Evolutionary conservation across 2,329 filamentous ascomycete genomes (phyloP), one percentile per base, ranked within the genome.

Genomic region (Trichothecium sympodiale): DNA sequence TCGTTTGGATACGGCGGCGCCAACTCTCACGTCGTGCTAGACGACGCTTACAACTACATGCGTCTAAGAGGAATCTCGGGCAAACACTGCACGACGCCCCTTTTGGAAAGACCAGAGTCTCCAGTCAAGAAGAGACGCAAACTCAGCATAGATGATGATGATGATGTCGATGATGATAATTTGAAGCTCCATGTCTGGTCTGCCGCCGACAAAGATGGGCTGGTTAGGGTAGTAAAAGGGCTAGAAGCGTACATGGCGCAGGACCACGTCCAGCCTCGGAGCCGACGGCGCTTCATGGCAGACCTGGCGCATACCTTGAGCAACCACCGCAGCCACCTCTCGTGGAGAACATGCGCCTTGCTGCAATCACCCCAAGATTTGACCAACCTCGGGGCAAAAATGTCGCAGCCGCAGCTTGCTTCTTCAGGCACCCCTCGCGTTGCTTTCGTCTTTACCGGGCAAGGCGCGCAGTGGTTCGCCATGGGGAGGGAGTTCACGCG

Each of bases 341-440:
- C 62, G 35, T 69, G 62, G 60, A 65, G 55, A 4, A 54, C 56
- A 3, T 42, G 61, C 3, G 49, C 62, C 23, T 59, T 62, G 4
- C 46, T 43, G 8, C 57, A 56, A 4, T 36, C 41, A 1, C 30
- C 43, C 2, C 54, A 61, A 4, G 53, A 70, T 5, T 29, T 43
- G 8, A n/a, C n/a, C 27, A 32, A 2, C 50, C 57, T 16, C 41
- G 53, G 52, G n/a, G 46, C 48, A 3, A 43, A 45, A 2, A n/a
- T n/a, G n/a, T n/a, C n/a, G n/a, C n/a, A n/a, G n/a, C n/a, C n/a
- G n/a, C n/a, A n/a, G n/a, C n/a, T n/a, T n/a, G n/a, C n/a, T n/a
- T 44, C 43, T 4, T 46, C 48, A 5, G 51, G 45, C 10, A 31
- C 45, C 5, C 49, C 53, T 4, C 53, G 45, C 5, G 35, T 64